Conservation (phyloP, 345 rosid genomes). For the Ceriops tagal region DNA sequence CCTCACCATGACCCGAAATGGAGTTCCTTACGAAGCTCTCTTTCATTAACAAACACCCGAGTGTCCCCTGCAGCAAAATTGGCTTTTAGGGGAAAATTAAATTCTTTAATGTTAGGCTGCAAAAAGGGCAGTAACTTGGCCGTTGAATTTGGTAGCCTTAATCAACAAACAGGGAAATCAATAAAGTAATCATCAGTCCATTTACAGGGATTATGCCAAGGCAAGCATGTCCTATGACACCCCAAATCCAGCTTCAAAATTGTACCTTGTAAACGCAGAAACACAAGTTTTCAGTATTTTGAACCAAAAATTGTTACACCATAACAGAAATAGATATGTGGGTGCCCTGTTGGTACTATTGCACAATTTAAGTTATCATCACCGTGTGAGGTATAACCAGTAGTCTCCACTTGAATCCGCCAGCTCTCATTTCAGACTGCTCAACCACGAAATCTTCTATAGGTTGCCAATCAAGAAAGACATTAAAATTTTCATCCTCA, state of each 20-base stretch:
- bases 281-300: background rate
- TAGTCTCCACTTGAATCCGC: constrained; percentile 30
- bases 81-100: constrained; percentile 17
- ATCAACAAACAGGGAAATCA: background rate
- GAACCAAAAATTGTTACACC: too few relatives aligned
- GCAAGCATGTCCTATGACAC: constrained; percentile 22
- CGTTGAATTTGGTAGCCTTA: background rate
- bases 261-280: constrained; percentile 19
- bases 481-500: constrained; percentile 4
- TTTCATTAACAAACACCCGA: constrained; percentile 22
- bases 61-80: constrained; percentile 26
- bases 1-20: background rate
- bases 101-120: constrained; percentile 27
- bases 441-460: constrained; percentile 13
- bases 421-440: constrained; percentile 26
- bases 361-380: background rate
- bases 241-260: constrained; percentile 31
- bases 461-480: constrained; percentile 22
- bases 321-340: background rate
- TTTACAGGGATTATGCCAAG: constrained; percentile 30
- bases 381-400: constrained; percentile 13
- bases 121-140: background rate
- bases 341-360: background rate
- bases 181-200: constrained; percentile 1
- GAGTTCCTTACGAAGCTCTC: constrained; percentile 21